phyloP scores from a whole-genome alignment of 2,329 filamentous ascomycete genomes.

The Phaeophleospora eucalypticola region DNA sequence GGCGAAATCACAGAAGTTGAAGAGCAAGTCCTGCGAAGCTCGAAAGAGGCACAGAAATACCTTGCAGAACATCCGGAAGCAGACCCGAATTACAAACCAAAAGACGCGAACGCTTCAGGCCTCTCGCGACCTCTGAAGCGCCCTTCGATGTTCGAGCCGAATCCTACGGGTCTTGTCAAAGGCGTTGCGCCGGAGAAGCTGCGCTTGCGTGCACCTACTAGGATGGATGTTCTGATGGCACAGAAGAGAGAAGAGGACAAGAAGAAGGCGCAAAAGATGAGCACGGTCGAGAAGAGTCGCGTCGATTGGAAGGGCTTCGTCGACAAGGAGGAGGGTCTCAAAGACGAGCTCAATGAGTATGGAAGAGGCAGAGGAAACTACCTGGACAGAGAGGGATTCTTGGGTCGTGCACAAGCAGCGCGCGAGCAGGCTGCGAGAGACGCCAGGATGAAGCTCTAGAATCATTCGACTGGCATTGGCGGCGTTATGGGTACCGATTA shows the following conservation, averaged over 20 bases:
- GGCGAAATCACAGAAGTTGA: slow-evolving; percentile 53
- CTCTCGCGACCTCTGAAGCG: slow-evolving; percentile 42
- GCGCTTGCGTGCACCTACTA: slow-evolving; percentile 33
- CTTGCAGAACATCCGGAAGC: slow-evolving; percentile 40
- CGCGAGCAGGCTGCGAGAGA: slow-evolving; percentile 54
- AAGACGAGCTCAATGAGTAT: slow-evolving; percentile 58
- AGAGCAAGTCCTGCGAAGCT: slow-evolving; percentile 50
- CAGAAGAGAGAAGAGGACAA: slow-evolving; percentile 32
- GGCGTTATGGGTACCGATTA: not conserved
- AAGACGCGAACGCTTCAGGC: slow-evolving; percentile 20
- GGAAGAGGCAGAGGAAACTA: slow-evolving; percentile 61
- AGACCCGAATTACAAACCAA: slow-evolving; percentile 26
- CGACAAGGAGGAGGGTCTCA: slow-evolving; percentile 55
- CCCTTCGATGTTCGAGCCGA: slow-evolving; percentile 49
- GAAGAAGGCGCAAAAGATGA: slow-evolving; percentile 52
- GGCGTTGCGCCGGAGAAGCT: slow-evolving; percentile 43
- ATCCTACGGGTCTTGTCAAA: slow-evolving; percentile 46
- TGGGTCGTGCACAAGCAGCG: slow-evolving; percentile 54
- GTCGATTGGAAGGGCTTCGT: slow-evolving; percentile 64
- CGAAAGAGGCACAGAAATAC: slow-evolving; percentile 53
- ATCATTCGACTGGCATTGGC: too few relatives aligned
- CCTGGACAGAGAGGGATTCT: slow-evolving; percentile 59
- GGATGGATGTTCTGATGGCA: slow-evolving; percentile 31
- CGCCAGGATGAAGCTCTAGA: slow-evolving; percentile 43
- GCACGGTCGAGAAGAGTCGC: slow-evolving; percentile 62